Evolutionary conservation across 2,329 filamentous ascomycete species (phyloP).

Genomic region (Pseudopyricularia cyperi): DNA sequence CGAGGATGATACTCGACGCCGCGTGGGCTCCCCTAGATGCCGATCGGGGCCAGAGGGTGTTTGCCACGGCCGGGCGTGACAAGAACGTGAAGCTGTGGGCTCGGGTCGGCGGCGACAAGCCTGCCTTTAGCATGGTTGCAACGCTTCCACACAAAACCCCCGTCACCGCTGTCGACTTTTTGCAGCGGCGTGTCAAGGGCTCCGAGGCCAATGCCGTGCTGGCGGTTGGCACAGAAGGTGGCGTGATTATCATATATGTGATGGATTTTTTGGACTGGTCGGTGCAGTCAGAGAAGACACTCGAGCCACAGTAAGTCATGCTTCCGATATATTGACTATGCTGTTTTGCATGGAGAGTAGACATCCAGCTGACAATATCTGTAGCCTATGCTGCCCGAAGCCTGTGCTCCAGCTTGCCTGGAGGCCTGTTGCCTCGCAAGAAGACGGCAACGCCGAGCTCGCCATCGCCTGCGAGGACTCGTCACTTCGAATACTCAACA

Average conservation of each 20-base stretch:
- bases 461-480: constrained; percentile 48
- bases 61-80: constrained; percentile 84
- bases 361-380: background rate
- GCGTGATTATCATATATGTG: constrained; percentile 28
- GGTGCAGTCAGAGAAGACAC: constrained; percentile 20
- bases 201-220: constrained; percentile 24
- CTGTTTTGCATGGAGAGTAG: background rate
- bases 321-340: background rate
- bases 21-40: constrained; percentile 59
- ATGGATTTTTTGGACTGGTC: constrained; percentile 23
- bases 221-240: constrained; percentile 45
- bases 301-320: constrained; percentile 24
- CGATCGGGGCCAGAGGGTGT: constrained; percentile 29
- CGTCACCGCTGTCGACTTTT: constrained; percentile 61
- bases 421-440: constrained; percentile 33
- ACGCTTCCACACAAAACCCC: constrained; percentile 43
- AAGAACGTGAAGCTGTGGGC: constrained; percentile 69
- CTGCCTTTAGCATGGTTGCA: constrained; percentile 35
- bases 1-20: constrained; percentile 82
- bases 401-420: constrained; percentile 56
- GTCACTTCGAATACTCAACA: constrained; percentile 43
- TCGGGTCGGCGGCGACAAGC: background rate
- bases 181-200: constrained; percentile 20
- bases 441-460: constrained; percentile 21
- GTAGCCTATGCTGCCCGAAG: constrained; percentile 45